Base-by-base conservation (phyloP, 352 stramenopile species). In the Thraustotheca clavata region DNA sequence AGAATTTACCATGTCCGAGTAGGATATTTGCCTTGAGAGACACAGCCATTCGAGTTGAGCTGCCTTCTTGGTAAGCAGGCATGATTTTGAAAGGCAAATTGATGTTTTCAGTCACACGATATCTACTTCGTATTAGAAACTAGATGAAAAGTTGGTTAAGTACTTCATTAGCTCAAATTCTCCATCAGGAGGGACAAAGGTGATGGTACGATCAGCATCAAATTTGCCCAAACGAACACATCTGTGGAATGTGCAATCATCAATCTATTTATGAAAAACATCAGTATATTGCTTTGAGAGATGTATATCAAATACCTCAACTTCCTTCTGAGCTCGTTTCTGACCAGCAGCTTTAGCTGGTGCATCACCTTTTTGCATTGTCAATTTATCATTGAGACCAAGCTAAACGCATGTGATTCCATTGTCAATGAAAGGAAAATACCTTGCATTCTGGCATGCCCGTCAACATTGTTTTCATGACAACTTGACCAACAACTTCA, bases 161-260 rank as follows among this genome's bases (percentile, higher is more conserved):
- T 80, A 80, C 75, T 96, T 94, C 96, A 99, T 99, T 47, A 99
- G 78, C 76, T 99, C 96, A 71, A 99, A 99, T 77, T 99, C 96
- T 43, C 96, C 96, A 76, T 99, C 96, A 0, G 96, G 96, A 6
- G 96, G 96, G 67, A 99, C 98, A 73, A 99, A 99, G 34, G 95
- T 97, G 76, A 99, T 99, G 33, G 79, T 91, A 48, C 77, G 79
- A 69, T 99, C 96, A 27, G 95, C 89, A 75, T 99, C 96, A 73
- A 99, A 99, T 71, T 98, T 98, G 70, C 96, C 94, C 12, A 99
- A 80, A 68, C 94, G 87, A 38, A 99, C 96, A 72, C 95, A 99
- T 27, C 93, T 86, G 73, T 99, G 96, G 74, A 99, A 99, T 34
- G 93, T 98, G 79, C 96, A 99, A 73, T 99, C 96, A 73, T 98